Evolutionary conservation across 441 rosid species (phyloP).

Genomic region (Hura crepitans): DNA sequence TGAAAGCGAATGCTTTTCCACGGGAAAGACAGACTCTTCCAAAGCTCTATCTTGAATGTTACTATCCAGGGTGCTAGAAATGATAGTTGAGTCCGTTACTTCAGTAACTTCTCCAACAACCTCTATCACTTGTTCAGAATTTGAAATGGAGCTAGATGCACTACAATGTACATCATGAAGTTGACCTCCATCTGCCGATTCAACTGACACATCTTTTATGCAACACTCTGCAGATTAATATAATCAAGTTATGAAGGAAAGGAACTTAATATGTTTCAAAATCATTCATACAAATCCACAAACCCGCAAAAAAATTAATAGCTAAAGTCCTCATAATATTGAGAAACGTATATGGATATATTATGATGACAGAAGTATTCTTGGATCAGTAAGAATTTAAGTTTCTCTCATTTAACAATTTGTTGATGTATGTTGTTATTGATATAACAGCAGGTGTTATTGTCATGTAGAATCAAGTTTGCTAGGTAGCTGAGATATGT

Average conservation of each 20-base stretch:
- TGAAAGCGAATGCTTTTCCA: slow-evolving; percentile 50
- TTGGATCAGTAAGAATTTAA: neutral
- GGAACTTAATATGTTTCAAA: neutral
- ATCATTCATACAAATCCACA: neutral
- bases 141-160: slow-evolving; percentile 32
- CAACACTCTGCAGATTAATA: slow-evolving; percentile 23
- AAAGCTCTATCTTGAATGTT: slow-evolving; percentile 19
- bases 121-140: slow-evolving; percentile 17
- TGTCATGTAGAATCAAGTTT: neutral
- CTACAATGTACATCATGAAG: slow-evolving; percentile 31
- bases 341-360: neutral
- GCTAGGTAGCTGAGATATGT: neutral
- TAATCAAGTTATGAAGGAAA: neutral
- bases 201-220: slow-evolving; percentile 28
- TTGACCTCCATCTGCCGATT: slow-evolving; percentile 37
- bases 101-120: slow-evolving; percentile 23
- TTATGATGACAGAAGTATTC: neutral
- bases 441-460: neutral
- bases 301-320: neutral
- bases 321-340: neutral
- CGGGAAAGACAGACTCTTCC: slow-evolving; percentile 21
- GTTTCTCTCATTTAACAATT: neutral
- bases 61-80: slow-evolving; percentile 22
- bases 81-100: slow-evolving; percentile 13
- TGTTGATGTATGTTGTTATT: neutral